Percentiles rank a stretch among this genome's conserved stretches.
Conservation (phyloP, 495 filamentous ascomycete species). For the Terfezia boudieri region DNA sequence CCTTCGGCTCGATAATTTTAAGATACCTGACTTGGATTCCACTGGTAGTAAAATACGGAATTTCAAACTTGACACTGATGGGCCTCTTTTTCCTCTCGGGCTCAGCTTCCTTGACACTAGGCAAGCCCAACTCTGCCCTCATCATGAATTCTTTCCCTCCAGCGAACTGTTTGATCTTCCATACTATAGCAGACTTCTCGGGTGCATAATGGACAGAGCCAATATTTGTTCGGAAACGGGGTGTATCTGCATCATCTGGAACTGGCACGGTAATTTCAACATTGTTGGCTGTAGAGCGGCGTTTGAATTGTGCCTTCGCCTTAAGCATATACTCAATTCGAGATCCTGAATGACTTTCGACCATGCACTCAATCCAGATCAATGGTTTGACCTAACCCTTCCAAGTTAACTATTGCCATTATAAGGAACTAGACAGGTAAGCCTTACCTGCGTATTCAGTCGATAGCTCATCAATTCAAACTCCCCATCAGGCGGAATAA, state of each 20-base stretch:
- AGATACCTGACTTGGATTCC: constrained; percentile 96
- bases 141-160: constrained; percentile 97
- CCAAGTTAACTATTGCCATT: no score
- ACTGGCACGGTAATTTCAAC: constrained; percentile 96
- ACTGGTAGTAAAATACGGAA: constrained; percentile 96
- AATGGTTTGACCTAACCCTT: constrained; percentile 56
- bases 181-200: constrained; percentile 91
- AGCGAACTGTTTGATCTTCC: constrained; percentile 99
- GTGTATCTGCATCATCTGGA: constrained; percentile 89
- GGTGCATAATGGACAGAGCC: constrained; percentile 97
- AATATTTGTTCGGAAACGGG: constrained; percentile 92
- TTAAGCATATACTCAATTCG: constrained; percentile 98
- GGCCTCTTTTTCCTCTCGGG: constrained; percentile 86
- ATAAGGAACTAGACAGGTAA: no score
- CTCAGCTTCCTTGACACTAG: constrained; percentile 88
- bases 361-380: constrained; percentile 97
- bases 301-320: constrained; percentile 95
- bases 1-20: constrained; percentile 99
- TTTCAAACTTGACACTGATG: constrained; percentile 98
- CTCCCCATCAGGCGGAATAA: constrained; percentile 95
- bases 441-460: constrained; percentile 56
- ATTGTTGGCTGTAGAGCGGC: constrained; percentile 92
- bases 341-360: constrained; percentile 82
- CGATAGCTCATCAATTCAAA: constrained; percentile 99
- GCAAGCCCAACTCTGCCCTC: constrained; percentile 90